Evolutionary conservation across 208 protist genomes (phyloP).

Genomic region (Acanthamoeba lenticulata): DNA sequence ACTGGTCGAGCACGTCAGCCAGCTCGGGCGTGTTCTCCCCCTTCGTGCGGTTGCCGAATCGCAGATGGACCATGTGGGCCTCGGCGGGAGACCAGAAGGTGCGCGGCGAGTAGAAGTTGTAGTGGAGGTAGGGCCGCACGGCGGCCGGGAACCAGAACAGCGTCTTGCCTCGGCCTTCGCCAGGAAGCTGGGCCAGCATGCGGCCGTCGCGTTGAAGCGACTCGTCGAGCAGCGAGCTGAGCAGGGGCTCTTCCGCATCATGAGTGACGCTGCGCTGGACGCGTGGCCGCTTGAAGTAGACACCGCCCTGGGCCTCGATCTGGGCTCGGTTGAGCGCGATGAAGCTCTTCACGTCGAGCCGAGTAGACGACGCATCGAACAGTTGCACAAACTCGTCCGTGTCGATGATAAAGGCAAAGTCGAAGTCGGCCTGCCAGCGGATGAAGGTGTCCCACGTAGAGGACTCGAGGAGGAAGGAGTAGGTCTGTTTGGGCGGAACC

Average conservation of each 20-base stretch:
- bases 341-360: constrained; percentile 14
- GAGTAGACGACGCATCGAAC: neutral
- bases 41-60: neutral
- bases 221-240: neutral
- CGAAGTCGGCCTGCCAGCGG: constrained; percentile 19
- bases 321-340: neutral
- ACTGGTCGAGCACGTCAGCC: neutral
- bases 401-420: neutral
- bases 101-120: neutral
- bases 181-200: neutral
- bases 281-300: neutral
- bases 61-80: constrained; percentile 25
- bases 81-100: too few relatives aligned
- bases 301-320: neutral
- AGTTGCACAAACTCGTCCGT: constrained; percentile 35
- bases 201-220: neutral
- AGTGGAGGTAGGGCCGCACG: constrained; percentile 6
- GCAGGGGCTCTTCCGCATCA: neutral
- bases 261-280: neutral
- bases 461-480: neutral
- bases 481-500: neutral
- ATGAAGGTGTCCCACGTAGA: neutral
- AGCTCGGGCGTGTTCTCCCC: neutral
- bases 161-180: neutral
- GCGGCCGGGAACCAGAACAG: neutral